Evolutionary conservation across 2,329 filamentous ascomycete genomes (phyloP), one percentile per base, ranked within the genome.

Genomic region (Akanthomyces dipterigenus): DNA sequence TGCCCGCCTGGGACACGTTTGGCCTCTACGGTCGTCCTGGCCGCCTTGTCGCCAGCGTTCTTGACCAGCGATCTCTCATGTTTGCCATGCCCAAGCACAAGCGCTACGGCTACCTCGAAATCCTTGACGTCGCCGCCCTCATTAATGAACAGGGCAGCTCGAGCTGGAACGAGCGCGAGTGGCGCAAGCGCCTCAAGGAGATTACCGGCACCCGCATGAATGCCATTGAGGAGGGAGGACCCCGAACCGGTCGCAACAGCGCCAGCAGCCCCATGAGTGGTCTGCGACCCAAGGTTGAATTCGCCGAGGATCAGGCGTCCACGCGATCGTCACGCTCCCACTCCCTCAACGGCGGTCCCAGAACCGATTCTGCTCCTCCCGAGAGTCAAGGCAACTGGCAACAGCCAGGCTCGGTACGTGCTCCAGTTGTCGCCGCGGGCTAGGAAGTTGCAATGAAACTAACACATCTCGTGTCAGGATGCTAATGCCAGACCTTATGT

Each of bases 1-100:
- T 99, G 72, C 95, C 95, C 0, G 90, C 92, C 0, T 99, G 91
- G 80, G 95, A 99, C 72, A 91, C 91, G 0, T 99, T 97, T 73
- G 86, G 83, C 43, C 80, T 99, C 1, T 99, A 99, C 68, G 95
- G 95, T 31, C 88, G 95, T 24, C 95, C 95, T 0, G 89, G 85
- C 31, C 87, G 91, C 64, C 80, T 99, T 49, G 87, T 96, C 38
- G 91, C 95, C 3, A 96, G 96, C 70, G 88, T 90, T 0, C 83
- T 93, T 49, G 93, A 98, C 73, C 81, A 90, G 4, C 86, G 91
- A 50, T 96, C 95, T 61, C 81, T 99, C 65, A 99, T 99, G 95
- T 99, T 98, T 73, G 95, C 93, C 6, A 96, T 99, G 88, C 93
- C 95, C 0, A 91, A 90, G 67, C 87, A 95, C 67, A 86, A 88